Base-by-base conservation (phyloP, 129 eudicot genomes). In the Pseudognaphalium luteoalbum region DNA sequence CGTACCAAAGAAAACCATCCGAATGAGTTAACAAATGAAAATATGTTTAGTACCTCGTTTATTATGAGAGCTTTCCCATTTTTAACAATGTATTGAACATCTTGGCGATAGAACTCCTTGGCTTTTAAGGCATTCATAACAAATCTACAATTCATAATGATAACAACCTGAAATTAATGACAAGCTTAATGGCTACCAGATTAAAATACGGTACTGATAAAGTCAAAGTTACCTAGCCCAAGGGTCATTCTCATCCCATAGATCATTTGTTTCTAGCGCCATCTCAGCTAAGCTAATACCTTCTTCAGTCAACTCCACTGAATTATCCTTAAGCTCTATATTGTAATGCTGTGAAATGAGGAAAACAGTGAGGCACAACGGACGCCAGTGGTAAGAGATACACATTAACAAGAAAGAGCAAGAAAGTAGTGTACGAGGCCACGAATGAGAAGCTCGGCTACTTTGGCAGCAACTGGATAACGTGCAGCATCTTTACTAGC, bases 231-330 rank as follows among this genome's bases (percentile, higher is more conserved):
- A 94, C 99, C 97, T 89, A 66, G 99, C 99, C 99, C 99, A 95
- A 65, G 97, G 99, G 85, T 95, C 97, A 82, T 89, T 89, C 82
- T 91, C 99, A 82, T 95, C 97, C 99, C 99, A 91, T 7, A 95
- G 79, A 73, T 95, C 99, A 67, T 87, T 84, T 80, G 99, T 95
- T 80, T 91, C 99, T 6, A 95, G 83, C 64, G 97, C 99, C 96
- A 86, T 83, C 89, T 95, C 99, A 61, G 99, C 91, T 68, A 95
- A 85, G 64, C 59, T 47, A 44, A 95, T 95, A 68, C 97, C 99
- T 77, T 86, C 96, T 80, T 95, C 99, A 6, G 97, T 95, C 77
- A 95, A 81, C 80, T 95, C 97, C 63, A 95, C 99, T 29, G 99
- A 89, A 66, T 95, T 86, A 76, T 95, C 99, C 87, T 95, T 95